phyloP scores from a whole-genome alignment of 129 eudicot species.

The Saposhnikovia divaricata region DNA sequence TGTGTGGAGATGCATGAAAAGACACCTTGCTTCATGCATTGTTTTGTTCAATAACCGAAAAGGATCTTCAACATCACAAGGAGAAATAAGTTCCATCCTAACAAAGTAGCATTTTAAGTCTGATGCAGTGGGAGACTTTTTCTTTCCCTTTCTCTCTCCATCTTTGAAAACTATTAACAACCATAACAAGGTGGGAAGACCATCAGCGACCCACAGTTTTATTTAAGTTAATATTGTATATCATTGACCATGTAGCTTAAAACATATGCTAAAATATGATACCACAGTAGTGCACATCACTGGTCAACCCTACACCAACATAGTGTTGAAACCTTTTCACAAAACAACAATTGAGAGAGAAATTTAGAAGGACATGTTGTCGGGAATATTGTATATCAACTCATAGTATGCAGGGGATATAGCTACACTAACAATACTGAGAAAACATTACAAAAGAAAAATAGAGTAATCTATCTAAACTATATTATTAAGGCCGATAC shows the following conservation, averaged over 20 bases:
- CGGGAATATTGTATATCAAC: not conserved
- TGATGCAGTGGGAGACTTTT: constrained; percentile 25
- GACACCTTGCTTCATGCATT: constrained; percentile 47
- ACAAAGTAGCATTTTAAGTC: constrained; percentile 55
- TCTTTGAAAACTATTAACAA: constrained; percentile 59
- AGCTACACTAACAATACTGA: too few relatives aligned
- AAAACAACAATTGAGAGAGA: not conserved
- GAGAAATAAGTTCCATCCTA: constrained; percentile 32
- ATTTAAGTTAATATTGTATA: not conserved
- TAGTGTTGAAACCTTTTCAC: not conserved
- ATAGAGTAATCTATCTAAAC: too few relatives aligned
- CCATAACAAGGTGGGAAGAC: constrained; percentile 5
- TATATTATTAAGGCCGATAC: too few relatives aligned
- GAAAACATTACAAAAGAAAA: not conserved
- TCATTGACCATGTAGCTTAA: not conserved
- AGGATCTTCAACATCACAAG: constrained; percentile 18
- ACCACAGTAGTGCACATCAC: not conserved
- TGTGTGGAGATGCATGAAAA: constrained; percentile 71
- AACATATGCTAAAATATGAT: not conserved
- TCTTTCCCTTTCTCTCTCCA: constrained; percentile 32
- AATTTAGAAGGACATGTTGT: not conserved
- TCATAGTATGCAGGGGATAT: not conserved
- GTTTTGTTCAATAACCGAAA: constrained; percentile 25
- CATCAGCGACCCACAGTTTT: not conserved
- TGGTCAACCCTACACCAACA: not conserved